These are phyloP conservation scores for Blastomyces parvus DNA, from an alignment of 2,329 filamentous ascomycete genomes.

Conservation along the genomic window DNA sequence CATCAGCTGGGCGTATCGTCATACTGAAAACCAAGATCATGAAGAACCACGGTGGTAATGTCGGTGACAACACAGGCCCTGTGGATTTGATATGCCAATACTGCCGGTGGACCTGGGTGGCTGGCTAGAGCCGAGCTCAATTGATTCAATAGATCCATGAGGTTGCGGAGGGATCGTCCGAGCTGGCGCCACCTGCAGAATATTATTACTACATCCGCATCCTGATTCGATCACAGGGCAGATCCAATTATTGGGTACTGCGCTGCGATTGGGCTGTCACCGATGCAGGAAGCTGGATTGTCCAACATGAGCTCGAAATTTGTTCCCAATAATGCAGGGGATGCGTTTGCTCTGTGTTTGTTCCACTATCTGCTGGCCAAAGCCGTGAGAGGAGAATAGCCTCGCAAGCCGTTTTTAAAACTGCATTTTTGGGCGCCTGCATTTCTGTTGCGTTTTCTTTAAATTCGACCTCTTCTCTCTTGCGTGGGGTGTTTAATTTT, in stretches of 20 bases:
- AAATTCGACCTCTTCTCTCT: not conserved
- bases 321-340: not conserved
- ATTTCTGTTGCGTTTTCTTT: not conserved
- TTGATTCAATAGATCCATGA: not conserved
- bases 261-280: slow-evolving; percentile 1
- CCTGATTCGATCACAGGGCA: slow-evolving; percentile 2
- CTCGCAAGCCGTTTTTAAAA: not conserved
- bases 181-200: not conserved
- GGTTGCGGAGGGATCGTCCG: not conserved
- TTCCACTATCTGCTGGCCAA: not conserved
- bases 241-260: slow-evolving; percentile 2
- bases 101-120: not conserved
- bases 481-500: not conserved
- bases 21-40: not conserved
- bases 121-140: not conserved
- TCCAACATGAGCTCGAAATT: not conserved
- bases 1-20: not conserved
- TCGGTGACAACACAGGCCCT: not conserved
- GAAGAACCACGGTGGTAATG: not conserved
- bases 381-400: not conserved
- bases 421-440: not conserved
- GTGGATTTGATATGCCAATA: not conserved
- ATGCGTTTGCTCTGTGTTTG: not conserved
- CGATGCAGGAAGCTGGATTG: not conserved
- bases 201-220: not conserved